phyloP scores from a whole-genome alignment of 2,329 filamentous ascomycete species.

The Neobulgaria alba region DNA sequence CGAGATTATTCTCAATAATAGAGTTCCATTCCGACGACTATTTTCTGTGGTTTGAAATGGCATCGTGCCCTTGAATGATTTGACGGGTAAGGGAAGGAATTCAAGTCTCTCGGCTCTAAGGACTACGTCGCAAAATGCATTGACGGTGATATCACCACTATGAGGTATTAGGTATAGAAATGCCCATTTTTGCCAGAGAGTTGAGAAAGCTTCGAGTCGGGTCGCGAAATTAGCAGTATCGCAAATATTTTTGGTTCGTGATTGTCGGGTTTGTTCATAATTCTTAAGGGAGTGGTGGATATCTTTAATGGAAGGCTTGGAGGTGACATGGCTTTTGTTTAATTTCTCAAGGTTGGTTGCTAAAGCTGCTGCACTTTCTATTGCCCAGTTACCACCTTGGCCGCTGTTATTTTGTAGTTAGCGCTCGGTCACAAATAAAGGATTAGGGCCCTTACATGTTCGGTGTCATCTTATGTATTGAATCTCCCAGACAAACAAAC shows the following conservation, averaged over 20 bases:
- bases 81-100: conserved; percentile 22
- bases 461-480: conserved; percentile 22
- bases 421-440: neutral
- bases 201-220: conserved; percentile 11
- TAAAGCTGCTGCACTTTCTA: conserved; percentile 30
- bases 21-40: conserved; percentile 18
- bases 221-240: conserved; percentile 11
- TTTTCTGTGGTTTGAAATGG: conserved; percentile 24
- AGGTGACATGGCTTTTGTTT: neutral
- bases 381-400: conserved; percentile 31
- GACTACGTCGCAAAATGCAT: conserved; percentile 5
- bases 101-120: conserved; percentile 20
- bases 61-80: conserved; percentile 13
- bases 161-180: conserved; percentile 5
- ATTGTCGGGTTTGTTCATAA: conserved; percentile 5
- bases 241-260: conserved; percentile 3
- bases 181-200: conserved; percentile 5
- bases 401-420: conserved; percentile 20
- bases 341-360: conserved; percentile 21
- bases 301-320: neutral
- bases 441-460: no score
- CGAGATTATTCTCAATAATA: conserved; percentile 9
- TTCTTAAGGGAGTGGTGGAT: conserved; percentile 2
- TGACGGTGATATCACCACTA: conserved; percentile 6
- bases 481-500: conserved; percentile 17